A percentile compares a stretch with the other conserved stretches of the same genome.
Evolutionary conservation across 2,329 filamentous ascomycete genomes (phyloP).

Genomic region (Ploettnerulaceae sp.): DNA sequence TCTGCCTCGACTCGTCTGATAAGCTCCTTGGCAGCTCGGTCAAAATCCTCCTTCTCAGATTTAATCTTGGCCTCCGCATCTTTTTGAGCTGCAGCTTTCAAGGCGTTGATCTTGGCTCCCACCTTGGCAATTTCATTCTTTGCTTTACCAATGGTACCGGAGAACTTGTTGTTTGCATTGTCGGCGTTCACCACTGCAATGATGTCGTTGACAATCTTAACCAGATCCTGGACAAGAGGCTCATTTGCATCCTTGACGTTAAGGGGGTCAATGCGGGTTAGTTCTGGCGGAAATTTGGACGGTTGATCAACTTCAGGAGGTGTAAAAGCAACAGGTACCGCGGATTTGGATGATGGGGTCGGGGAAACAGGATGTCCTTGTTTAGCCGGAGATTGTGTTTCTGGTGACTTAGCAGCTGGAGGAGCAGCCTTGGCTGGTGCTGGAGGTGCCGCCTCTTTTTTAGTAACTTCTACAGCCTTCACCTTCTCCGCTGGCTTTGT

Average conservation of each 20-base stretch:
- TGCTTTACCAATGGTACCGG: conserved; percentile 73
- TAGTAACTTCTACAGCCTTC: conserved; percentile 34
- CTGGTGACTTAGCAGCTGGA: conserved; percentile 21
- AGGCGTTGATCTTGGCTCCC: conserved; percentile 67
- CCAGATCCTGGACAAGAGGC: conserved; percentile 84
- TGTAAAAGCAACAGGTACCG: conserved; percentile 33
- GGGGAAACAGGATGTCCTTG: conserved; percentile 16
- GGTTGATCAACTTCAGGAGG: conserved; percentile 62
- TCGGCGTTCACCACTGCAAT: conserved; percentile 91
- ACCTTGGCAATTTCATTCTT: conserved; percentile 78
- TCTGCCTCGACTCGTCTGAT: conserved; percentile 80
- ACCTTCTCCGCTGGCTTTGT: conserved; percentile 29
- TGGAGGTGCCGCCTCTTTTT: conserved; percentile 33
- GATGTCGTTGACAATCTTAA: conserved; percentile 93
- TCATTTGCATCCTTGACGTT: conserved; percentile 72
- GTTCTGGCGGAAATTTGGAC: conserved; percentile 56
- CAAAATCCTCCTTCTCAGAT: conserved; percentile 67
- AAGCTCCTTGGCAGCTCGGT: conserved; percentile 81
- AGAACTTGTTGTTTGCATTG: conserved; percentile 71
- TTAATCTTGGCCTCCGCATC: conserved; percentile 64
- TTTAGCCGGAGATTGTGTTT: conserved; percentile 21
- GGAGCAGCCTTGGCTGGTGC: conserved; percentile 17
- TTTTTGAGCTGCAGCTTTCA: conserved; percentile 67
- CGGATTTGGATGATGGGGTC: background rate
- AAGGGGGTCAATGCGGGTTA: conserved; percentile 70